Base-by-base conservation (phyloP, 805 yeast genomes). In the Grigorovia yakushimaensis region DNA sequence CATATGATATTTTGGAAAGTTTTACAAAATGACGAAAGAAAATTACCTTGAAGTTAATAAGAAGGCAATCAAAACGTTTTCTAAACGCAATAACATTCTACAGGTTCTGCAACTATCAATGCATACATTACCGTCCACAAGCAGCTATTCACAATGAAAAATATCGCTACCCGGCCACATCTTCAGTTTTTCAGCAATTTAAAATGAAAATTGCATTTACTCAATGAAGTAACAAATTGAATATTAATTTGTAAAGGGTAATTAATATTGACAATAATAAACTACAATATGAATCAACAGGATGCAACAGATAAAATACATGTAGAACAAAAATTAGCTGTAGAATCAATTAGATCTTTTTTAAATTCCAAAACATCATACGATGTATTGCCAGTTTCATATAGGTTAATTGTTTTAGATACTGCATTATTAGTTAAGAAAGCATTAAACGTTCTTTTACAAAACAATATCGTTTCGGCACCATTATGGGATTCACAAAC, bases 311-410 rank as follows among this genome's bases (percentile, higher is more conserved):
- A 45, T 35, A 46, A 47, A 18, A 44, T 42, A 18, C 23, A 40
- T 10, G 48, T 49, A 19, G 88, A 83, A 58, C 96, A 88, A 61
- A 73, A 72, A 50, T 67, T 76, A n/a, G 95, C 93, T 0, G 75
- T 88, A 49, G 78, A 79, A 54, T 88, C 95, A 18, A 93, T 93
- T 50, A 72, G 97, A 43, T 70, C 79, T 30, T 93, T 93, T 59
- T 70, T 93, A 40, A 84, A 87, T 59, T 81, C 93, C 43, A 91
- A 91, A 63, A 89, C 96, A 0, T 88, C 97, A 1, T 93, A 93
- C 64, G 99, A 93, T 60, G 98, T 93, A 20, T 73, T 93, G 39
- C 98, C 99, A 2, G 98, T 93, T 35, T 83, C 95, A 19, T 93
- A 91, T 65, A 74, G 97, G 56, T 74, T 93, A 58, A 84, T 93